Evolutionary conservation across 139 green algal genomes (phyloP).

Genomic region (Yamagishiella unicocca): DNA sequence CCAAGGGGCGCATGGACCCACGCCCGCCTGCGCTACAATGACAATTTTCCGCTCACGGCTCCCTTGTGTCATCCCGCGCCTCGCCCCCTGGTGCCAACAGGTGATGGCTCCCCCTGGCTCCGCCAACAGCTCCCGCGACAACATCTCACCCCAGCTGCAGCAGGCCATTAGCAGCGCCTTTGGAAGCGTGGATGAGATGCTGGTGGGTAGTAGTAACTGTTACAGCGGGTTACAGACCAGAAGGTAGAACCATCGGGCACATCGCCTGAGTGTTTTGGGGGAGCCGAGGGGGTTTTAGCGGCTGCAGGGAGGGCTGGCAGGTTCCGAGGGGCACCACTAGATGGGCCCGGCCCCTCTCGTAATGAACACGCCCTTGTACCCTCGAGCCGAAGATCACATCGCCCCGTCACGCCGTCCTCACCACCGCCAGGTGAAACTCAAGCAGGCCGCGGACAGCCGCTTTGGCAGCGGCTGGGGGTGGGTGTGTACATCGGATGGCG

Average conservation of each 20-base stretch:
- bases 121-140: conserved; percentile 7
- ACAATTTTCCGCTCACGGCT: too few species aligned
- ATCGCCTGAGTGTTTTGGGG: neutral
- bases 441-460: neutral
- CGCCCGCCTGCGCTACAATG: too few species aligned
- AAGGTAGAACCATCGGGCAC: neutral
- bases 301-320: neutral
- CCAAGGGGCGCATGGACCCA: too few species aligned
- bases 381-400: too few species aligned
- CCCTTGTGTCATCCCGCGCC: too few species aligned
- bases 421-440: neutral
- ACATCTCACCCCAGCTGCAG: conserved; percentile 55
- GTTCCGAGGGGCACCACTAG: neutral
- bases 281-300: neutral
- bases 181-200: conserved; percentile 70
- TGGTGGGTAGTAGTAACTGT: neutral
- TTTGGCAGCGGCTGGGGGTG: conserved; percentile 87
- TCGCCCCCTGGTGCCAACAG: too few species aligned
- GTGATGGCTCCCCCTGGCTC: conserved; percentile 21
- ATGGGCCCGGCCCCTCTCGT: too few species aligned
- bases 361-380: too few species aligned
- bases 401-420: neutral
- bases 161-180: conserved; percentile 64
- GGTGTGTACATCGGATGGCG: conserved; percentile 72
- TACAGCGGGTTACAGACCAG: too few species aligned